These are phyloP conservation scores for Lactifluus echinatus DNA, from an alignment of 768 basidiomycete genomes.

Conservation along the genomic window DNA sequence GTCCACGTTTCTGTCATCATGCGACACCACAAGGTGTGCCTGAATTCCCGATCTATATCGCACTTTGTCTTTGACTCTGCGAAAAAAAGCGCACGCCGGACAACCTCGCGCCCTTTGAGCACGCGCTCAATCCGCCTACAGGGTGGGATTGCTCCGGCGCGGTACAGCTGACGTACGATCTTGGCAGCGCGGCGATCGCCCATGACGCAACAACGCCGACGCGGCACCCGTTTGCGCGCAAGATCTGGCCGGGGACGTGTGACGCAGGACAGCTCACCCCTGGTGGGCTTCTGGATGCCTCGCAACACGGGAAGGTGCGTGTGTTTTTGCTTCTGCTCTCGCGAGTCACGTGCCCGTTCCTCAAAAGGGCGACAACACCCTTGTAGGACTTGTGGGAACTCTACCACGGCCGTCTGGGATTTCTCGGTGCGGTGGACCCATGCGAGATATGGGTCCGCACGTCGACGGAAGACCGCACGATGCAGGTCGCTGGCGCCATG, in stretches of 20 bases:
- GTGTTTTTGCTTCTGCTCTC: too few relatives aligned
- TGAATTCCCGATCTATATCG: neutral
- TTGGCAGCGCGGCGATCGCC: constrained; percentile 30
- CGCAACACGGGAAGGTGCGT: constrained; percentile 35
- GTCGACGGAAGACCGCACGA: constrained; percentile 38
- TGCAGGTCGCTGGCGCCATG: constrained; percentile 39
- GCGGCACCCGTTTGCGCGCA: constrained; percentile 36
- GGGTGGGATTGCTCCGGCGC: constrained; percentile 37
- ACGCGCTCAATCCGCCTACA: constrained; percentile 29
- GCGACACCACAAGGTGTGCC: constrained; percentile 40
- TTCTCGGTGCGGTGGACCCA: constrained; percentile 30
- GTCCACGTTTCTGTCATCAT: constrained; percentile 37
- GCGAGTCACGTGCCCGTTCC: too few relatives aligned
- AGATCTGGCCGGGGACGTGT: constrained; percentile 42
- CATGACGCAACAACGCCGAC: constrained; percentile 33
- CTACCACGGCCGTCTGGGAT: constrained; percentile 31
- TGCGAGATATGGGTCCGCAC: constrained; percentile 37
- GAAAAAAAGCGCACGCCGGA: constrained; percentile 40
- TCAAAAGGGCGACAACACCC: too few relatives aligned
- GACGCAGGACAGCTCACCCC: constrained; percentile 40
- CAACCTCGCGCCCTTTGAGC: constrained; percentile 39
- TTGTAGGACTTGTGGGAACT: constrained; percentile 40
- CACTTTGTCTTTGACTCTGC: neutral
- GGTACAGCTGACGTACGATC: constrained; percentile 33
- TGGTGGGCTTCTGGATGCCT: constrained; percentile 36